These are phyloP conservation scores for Salix exigua DNA, from an alignment of 345 rosid genomes.

Conservation along the genomic window DNA sequence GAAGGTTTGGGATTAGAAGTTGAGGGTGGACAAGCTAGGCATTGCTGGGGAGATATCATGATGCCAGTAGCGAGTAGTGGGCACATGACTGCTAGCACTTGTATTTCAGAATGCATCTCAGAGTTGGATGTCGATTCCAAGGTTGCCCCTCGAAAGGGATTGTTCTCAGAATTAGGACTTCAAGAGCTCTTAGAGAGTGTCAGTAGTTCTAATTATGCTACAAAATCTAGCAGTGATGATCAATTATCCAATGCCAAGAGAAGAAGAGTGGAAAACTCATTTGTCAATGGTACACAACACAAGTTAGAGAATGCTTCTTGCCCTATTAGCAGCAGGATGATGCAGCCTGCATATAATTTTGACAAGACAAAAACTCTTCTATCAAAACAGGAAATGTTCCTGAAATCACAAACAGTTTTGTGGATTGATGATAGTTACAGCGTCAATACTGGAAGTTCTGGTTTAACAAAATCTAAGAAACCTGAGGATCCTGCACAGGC, in stretches of 20 bases:
- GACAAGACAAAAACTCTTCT: slow-evolving; percentile 23
- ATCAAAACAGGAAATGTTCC: slow-evolving; percentile 26
- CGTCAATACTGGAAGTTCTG: slow-evolving; percentile 42
- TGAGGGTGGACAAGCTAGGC: slow-evolving; percentile 16
- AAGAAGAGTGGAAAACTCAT: slow-evolving; percentile 44
- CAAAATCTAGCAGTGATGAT: slow-evolving; percentile 35
- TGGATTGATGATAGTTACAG: slow-evolving; percentile 82
- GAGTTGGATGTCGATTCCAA: slow-evolving; percentile 29
- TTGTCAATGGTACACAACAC: slow-evolving; percentile 22
- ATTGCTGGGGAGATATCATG: slow-evolving; percentile 30
- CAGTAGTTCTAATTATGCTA: slow-evolving; percentile 29
- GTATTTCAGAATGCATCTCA: slow-evolving; percentile 28
- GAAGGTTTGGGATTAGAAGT: slow-evolving; percentile 39
- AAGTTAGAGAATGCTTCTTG: slow-evolving; percentile 26
- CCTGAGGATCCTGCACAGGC: slow-evolving; percentile 50
- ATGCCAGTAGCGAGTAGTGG: slow-evolving; percentile 18
- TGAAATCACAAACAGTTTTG: slow-evolving; percentile 48
- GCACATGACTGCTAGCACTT: slow-evolving; percentile 10
- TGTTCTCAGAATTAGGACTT: slow-evolving; percentile 75
- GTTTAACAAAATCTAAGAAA: slow-evolving; percentile 33
- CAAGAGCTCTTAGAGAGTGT: slow-evolving; percentile 51
- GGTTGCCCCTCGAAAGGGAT: slow-evolving; percentile 43
- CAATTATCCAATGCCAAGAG: slow-evolving; percentile 42
- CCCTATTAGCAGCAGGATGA: slow-evolving; percentile 30
- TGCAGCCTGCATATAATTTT: slow-evolving; percentile 19